phyloP scores from a whole-genome alignment of 2,329 filamentous ascomycete genomes.

The Eutypella sp. region DNA sequence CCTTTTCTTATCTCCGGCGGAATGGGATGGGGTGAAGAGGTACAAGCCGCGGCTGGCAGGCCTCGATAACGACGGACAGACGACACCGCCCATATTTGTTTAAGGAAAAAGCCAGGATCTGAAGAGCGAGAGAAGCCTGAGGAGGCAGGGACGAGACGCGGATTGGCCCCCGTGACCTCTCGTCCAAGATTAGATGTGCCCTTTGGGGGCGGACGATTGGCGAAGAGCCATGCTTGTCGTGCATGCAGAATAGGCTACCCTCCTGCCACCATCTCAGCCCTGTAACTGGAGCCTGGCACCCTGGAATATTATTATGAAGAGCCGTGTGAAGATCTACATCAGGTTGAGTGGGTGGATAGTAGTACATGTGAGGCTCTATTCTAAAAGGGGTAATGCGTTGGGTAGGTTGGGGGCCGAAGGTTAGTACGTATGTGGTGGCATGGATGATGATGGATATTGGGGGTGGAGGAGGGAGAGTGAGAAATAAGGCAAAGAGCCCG shows the following conservation, averaged over 20 bases:
- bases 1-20: no score
- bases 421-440: no score
- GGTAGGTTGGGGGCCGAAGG: slow-evolving; percentile 13
- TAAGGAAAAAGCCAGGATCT: neutral
- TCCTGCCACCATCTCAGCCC: slow-evolving; percentile 10
- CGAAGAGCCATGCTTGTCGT: slow-evolving; percentile 14
- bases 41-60: neutral
- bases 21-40: neutral
- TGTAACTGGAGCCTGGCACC: slow-evolving; percentile 16
- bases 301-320: no score
- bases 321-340: no score
- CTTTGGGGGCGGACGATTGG: slow-evolving; percentile 18
- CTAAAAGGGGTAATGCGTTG: slow-evolving; percentile 17
- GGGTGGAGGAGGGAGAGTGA: no score
- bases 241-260: slow-evolving; percentile 21
- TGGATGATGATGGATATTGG: no score
- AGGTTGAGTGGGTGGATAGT: no score
- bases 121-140: neutral
- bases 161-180: neutral
- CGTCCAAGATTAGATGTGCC: slow-evolving; percentile 4
- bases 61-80: neutral
- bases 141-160: neutral
- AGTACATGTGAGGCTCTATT: slow-evolving; percentile 11
- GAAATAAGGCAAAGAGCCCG: no score
- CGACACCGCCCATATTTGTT: neutral